Evolutionary conservation across 2,329 filamentous ascomycete species (phyloP), one percentile per base, ranked within the genome.

Genomic region (Beauveria bassiana): DNA sequence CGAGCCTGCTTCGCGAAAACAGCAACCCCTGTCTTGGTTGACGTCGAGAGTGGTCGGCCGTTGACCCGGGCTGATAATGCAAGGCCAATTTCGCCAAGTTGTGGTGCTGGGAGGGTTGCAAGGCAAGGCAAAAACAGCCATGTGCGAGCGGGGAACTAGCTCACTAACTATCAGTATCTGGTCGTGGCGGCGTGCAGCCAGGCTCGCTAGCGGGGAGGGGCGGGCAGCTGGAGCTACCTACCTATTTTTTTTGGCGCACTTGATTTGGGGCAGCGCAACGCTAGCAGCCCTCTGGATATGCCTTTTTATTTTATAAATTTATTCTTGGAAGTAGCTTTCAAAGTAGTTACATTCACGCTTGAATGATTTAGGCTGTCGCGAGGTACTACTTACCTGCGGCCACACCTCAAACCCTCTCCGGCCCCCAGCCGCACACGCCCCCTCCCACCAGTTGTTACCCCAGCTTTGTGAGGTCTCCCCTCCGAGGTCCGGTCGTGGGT

Each of bases 391-490:
- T 10, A 12, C 51, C 4, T n/a, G 24, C 47, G 42, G 24, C 47
- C 26, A 34, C 46, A 34, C 54, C 40, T 57, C 45, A 40, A 42
- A 38, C 47, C 43, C 61, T 14, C 51, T 14, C 24, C 14, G 34
- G 34, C 31, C 42, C 22, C 49, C 47, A 46, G 31, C 50, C 61
- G 28, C 55, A 60, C 51, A 59, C 43, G 24, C 53, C 56, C 56
- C 51, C 26, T 26, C 42, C n/a, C 9, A 40, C 22, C 58, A 24
- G 9, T 18, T 18, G 38, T 16, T 61, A 55, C 59, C 59, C 59
- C 59, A 61, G 59, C 59, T 61, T 61, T 61, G 59, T 14, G 50
- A 24, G 20, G 28, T 31, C 18, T 43, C 18, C 18, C 18, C 42
- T 20, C 42, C 42, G 20, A 24, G 14, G 20, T 22, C 8, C 5